A percentile compares a stretch with the other conserved stretches of the same genome.
These are phyloP conservation scores for Hymenoscyphus salicellus DNA, from an alignment of 2,329 filamentous ascomycete genomes.

Conservation along the genomic window DNA sequence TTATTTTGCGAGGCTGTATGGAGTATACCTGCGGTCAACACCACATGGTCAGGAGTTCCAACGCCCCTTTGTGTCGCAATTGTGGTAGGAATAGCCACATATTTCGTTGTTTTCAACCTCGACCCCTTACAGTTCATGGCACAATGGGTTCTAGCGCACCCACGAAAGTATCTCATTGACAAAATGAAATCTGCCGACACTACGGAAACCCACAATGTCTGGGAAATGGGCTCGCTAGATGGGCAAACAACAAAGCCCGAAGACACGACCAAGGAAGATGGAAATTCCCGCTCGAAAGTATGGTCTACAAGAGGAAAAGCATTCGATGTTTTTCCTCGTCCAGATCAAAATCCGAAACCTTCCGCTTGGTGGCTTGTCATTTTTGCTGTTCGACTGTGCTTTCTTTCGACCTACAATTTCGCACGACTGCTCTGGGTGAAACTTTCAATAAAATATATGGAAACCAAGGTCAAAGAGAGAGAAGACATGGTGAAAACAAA, in stretches of 20 bases:
- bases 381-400: not conserved
- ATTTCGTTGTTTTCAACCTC: constrained; percentile 2
- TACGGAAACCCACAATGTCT: not conserved
- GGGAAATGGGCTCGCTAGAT: too few species aligned
- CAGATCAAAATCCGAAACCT: not conserved
- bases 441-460: not conserved
- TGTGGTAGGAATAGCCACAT: not conserved
- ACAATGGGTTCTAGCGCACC: not conserved
- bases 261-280: not conserved
- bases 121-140: not conserved
- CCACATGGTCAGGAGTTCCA: not conserved
- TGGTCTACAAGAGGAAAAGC: not conserved
- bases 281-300: not conserved
- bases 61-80: not conserved
- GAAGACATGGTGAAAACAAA: not conserved
- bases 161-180: not conserved
- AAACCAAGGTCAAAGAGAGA: not conserved
- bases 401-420: not conserved
- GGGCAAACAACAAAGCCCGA: not conserved
- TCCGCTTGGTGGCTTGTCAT: not conserved
- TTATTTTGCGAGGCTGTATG: not conserved
- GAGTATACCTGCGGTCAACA: not conserved
- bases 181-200: not conserved
- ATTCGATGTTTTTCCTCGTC: not conserved
- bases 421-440: not conserved